Conservation (phyloP, 208 protist species). For the Naegleria gruberi region DNA sequence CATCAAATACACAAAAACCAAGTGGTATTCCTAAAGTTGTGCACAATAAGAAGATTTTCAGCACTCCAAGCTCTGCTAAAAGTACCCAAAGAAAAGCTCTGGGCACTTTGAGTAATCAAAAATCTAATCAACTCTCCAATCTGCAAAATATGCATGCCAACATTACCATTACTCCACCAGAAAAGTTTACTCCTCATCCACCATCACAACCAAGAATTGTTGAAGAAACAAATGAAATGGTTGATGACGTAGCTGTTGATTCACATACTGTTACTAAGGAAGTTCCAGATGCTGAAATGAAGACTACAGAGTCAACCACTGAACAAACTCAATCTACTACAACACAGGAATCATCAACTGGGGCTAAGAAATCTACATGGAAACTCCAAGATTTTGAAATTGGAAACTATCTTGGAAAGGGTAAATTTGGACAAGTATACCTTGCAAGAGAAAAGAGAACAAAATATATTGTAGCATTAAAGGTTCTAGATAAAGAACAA, state of each 20-base stretch:
- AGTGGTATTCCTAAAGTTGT: not conserved
- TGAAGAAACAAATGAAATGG: too few species aligned
- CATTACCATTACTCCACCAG: not conserved
- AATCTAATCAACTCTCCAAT: not conserved
- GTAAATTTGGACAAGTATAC: slow-evolving; percentile 98
- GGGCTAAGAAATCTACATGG: slow-evolving; percentile 42
- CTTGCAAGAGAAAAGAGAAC: slow-evolving; percentile 89
- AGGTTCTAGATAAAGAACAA: slow-evolving; percentile 87
- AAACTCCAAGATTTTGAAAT: slow-evolving; percentile 82
- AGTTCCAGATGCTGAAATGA: too few species aligned
- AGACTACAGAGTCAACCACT: too few species aligned
- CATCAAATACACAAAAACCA: not conserved
- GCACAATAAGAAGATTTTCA: not conserved
- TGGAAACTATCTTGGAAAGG: slow-evolving; percentile 80
- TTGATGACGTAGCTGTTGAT: not conserved
- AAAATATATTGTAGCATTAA: slow-evolving; percentile 96
- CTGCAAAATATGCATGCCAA: not conserved
- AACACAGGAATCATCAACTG: too few species aligned
- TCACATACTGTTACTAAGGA: not conserved
- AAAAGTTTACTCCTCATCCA: too few species aligned
- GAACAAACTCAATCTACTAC: too few species aligned
- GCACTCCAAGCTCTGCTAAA: too few species aligned
- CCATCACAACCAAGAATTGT: too few species aligned
- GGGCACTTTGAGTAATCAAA: not conserved
- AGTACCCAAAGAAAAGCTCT: not conserved